Evolutionary conservation across 1,284 basidiomycete genomes (phyloP).

Genomic region (Sanghuangporus baumii): DNA sequence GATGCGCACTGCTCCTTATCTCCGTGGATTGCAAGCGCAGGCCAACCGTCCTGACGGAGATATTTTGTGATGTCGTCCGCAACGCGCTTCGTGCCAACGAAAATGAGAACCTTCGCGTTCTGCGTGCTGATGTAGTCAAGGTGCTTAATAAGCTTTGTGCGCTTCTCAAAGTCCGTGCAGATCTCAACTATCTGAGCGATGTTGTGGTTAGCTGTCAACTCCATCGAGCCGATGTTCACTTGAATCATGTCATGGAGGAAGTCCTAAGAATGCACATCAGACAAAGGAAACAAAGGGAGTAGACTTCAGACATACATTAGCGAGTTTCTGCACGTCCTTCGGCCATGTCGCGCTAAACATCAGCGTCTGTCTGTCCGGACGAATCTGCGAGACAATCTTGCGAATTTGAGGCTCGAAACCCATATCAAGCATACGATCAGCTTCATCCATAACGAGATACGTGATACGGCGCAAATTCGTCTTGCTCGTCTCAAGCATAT

Average conservation of each 20-base stretch:
- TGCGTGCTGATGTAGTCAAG: slow-evolving; percentile 94
- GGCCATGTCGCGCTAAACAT: slow-evolving; percentile 99
- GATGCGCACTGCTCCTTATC: slow-evolving; percentile 91
- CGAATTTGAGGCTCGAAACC: slow-evolving; percentile 99
- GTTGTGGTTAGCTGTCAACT: slow-evolving; percentile 97
- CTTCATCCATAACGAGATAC: slow-evolving; percentile 99
- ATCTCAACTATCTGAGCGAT: slow-evolving; percentile 96
- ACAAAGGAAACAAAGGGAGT: not conserved
- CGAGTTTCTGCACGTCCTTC: slow-evolving; percentile 97
- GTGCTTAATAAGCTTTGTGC: slow-evolving; percentile 93
- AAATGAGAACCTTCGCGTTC: slow-evolving; percentile 98
- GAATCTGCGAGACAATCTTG: slow-evolving; percentile 96
- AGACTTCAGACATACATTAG: slow-evolving; percentile 48
- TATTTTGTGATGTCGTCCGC: slow-evolving; percentile 99
- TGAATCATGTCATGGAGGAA: slow-evolving; percentile 96
- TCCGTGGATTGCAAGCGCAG: slow-evolving; percentile 96
- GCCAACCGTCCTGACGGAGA: slow-evolving; percentile 96
- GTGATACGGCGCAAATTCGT: slow-evolving; percentile 95
- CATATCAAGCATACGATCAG: slow-evolving; percentile 98
- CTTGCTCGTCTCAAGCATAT: slow-evolving; percentile 94
- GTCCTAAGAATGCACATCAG: slow-evolving; percentile 47
- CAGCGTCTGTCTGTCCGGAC: slow-evolving; percentile 92
- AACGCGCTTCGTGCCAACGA: slow-evolving; percentile 95
- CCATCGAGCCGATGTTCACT: slow-evolving; percentile 98
- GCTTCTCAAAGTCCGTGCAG: slow-evolving; percentile 98